Conservation (phyloP, 2,329 filamentous ascomycete species). For the Furcasterigmium furcatum region DNA sequence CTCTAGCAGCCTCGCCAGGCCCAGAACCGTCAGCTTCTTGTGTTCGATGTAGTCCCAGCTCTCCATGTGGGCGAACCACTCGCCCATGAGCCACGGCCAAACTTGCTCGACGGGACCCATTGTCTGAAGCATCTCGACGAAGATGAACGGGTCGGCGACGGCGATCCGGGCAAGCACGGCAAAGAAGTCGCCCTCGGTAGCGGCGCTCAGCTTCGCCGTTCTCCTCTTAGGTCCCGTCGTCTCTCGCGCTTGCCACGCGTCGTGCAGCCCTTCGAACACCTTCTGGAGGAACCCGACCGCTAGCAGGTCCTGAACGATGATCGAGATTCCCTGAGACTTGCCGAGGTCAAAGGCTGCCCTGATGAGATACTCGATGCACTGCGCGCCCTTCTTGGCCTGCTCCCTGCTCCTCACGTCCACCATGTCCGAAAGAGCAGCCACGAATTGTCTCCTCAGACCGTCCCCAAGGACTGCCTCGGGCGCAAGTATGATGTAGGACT, state of each 20-base stretch:
- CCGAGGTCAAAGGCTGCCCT: slow-evolving; percentile 60
- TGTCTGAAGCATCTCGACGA: slow-evolving; percentile 55
- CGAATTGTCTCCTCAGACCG: slow-evolving; percentile 45
- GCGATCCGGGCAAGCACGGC: slow-evolving; percentile 76
- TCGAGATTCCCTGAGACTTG: slow-evolving; percentile 54
- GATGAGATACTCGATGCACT: slow-evolving; percentile 63
- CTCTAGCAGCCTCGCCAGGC: slow-evolving; percentile 69
- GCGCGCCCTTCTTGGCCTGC: slow-evolving; percentile 53
- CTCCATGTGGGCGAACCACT: slow-evolving; percentile 69
- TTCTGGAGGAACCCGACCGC: slow-evolving; percentile 59
- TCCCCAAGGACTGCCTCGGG: slow-evolving; percentile 63
- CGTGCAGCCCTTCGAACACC: slow-evolving; percentile 63
- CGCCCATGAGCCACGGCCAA: slow-evolving; percentile 56
- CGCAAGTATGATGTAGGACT: slow-evolving; percentile 69
- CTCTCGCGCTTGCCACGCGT: slow-evolving; percentile 71
- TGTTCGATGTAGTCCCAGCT: slow-evolving; percentile 62
- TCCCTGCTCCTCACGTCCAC: slow-evolving; percentile 55
- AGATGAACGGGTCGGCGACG: slow-evolving; percentile 66
- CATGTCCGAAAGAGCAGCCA: slow-evolving; percentile 45
- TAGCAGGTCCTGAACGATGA: slow-evolving; percentile 65
- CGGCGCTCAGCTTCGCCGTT: slow-evolving; percentile 64
- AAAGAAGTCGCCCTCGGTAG: slow-evolving; percentile 83
- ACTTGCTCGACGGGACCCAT: slow-evolving; percentile 45
- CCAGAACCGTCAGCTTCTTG: slow-evolving; percentile 71
- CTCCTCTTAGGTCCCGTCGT: slow-evolving; percentile 77